Conservation (phyloP, 257 asterid species). For the Ophiorrhiza pumila region DNA sequence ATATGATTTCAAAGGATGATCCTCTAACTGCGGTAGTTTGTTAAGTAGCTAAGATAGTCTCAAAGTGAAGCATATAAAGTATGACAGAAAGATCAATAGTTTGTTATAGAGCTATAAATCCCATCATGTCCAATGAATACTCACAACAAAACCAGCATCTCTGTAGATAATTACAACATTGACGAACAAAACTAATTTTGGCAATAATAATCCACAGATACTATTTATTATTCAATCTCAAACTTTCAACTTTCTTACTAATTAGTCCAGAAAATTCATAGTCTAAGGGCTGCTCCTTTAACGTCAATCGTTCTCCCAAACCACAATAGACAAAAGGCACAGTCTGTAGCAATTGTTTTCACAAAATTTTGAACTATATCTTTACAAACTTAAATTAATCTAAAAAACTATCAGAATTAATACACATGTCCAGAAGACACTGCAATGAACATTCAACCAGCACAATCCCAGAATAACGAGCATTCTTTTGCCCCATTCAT, state of each 20-base stretch:
- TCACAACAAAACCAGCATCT: background rate
- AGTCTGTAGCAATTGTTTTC: background rate
- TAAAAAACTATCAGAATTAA: background rate
- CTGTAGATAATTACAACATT: background rate
- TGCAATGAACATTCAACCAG: background rate
- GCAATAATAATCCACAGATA: background rate
- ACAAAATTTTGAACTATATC: background rate
- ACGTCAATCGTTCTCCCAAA: background rate
- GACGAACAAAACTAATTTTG: too few relatives aligned
- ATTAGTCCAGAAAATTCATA: background rate
- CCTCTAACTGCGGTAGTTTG: background rate
- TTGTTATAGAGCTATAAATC: background rate
- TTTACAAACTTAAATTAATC: background rate
- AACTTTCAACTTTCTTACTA: too few relatives aligned
- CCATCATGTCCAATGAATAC: background rate
- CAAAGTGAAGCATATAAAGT: slow-evolving; percentile 1
- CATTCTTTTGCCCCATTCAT: background rate
- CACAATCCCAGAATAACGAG: background rate
- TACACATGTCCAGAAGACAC: background rate
- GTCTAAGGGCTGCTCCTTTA: background rate
- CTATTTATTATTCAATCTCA: background rate
- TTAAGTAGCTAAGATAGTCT: background rate
- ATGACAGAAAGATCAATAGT: too few relatives aligned
- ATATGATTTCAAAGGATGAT: background rate
- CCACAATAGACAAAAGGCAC: background rate